These are phyloP conservation scores for Ilex aquifolium DNA, from an alignment of 257 asterid genomes.

Conservation along the genomic window DNA sequence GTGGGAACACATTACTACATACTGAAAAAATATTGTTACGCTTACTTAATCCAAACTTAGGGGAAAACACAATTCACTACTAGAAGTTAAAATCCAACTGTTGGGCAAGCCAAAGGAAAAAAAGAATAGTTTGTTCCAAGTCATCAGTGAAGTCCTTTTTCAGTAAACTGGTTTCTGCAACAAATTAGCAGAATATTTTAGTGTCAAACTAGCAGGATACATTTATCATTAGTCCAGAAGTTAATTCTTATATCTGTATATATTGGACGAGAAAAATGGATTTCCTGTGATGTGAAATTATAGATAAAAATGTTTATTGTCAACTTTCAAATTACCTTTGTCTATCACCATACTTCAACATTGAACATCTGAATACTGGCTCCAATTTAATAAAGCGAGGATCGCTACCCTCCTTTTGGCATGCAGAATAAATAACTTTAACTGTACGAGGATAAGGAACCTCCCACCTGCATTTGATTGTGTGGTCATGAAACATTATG, in stretches of 20 bases:
- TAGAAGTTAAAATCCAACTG: no score
- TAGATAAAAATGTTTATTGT: background rate
- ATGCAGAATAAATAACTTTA: slow-evolving; percentile 49
- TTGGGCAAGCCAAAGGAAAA: no score
- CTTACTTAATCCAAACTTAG: no score
- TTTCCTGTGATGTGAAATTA: background rate
- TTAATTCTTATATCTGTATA: background rate
- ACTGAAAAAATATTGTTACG: no score
- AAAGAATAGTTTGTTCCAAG: no score
- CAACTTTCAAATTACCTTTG: slow-evolving; percentile 50
- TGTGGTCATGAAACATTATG: background rate
- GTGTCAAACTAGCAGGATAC: no score
- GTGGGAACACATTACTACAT: no score
- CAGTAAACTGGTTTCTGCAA: background rate
- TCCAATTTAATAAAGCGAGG: slow-evolving; percentile 87
- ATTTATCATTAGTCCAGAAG: background rate
- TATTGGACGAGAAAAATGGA: background rate
- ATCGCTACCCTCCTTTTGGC: slow-evolving; percentile 51
- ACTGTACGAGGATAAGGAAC: slow-evolving; percentile 77
- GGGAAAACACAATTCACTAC: no score
- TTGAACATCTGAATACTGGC: slow-evolving; percentile 88
- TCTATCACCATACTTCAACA: slow-evolving; percentile 56
- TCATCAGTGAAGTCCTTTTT: no score
- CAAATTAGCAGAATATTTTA: no score
- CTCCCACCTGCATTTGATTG: slow-evolving; percentile 75